Conservation (phyloP, 2,329 filamentous ascomycete species). For the Xylaria multiplex region DNA sequence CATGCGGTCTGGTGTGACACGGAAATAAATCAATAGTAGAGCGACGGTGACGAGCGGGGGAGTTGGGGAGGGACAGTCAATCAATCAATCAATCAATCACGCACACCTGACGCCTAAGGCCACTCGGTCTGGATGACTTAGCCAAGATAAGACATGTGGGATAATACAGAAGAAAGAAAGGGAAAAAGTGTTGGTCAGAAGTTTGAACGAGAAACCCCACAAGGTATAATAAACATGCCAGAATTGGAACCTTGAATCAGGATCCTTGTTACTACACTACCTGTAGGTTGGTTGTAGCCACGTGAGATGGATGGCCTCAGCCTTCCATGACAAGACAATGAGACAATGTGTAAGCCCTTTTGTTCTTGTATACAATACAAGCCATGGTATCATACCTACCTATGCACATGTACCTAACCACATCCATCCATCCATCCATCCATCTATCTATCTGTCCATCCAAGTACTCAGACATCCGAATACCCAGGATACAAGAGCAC, state of each 20-base stretch:
- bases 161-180: conserved; percentile 1
- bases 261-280: neutral
- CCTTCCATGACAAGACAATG: neutral
- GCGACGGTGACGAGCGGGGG: neutral
- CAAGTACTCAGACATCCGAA: too few relatives aligned
- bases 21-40: neutral
- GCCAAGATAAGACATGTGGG: neutral
- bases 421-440: too few relatives aligned
- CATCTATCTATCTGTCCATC: too few relatives aligned
- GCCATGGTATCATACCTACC: too few relatives aligned
- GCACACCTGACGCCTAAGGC: too few relatives aligned
- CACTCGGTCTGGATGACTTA: too few relatives aligned
- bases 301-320: conserved; percentile 2
- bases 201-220: neutral
- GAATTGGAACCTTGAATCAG: neutral
- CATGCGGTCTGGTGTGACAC: neutral
- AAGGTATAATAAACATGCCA: neutral
- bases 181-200: neutral
- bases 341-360: too few relatives aligned
- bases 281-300: neutral
- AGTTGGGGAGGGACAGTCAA: neutral
- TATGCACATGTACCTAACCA: too few relatives aligned
- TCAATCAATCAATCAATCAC: too few relatives aligned
- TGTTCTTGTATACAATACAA: too few relatives aligned
- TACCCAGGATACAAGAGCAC: too few relatives aligned